Evolutionary conservation across 805 yeast genomes (phyloP), one percentile per base, ranked within the genome.

Genomic region (Teunomyces pallodes): DNA sequence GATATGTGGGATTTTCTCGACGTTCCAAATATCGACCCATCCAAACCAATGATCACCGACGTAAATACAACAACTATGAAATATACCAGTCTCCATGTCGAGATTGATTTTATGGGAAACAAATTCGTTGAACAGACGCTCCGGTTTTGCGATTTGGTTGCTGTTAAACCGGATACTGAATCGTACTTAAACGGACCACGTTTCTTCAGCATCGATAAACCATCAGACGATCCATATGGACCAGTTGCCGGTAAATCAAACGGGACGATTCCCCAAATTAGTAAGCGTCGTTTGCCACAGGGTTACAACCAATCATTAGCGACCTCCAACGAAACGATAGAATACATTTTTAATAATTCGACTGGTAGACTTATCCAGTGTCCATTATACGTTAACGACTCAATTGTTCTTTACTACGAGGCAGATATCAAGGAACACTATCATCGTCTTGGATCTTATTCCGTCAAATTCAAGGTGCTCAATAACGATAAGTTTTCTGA

Each of bases 1-100:
- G 31, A 42, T 9, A 6, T 5, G 9, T 9, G 27, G 30, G 9
- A 6, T 9, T 13, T 32, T 5, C 14, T 32, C 4, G 13, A 8
- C 14, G 40, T 26, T 27, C 46, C 44, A 9, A 32, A 43, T 20
- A 16, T 27, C 40, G 36, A 45, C n/a, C 31, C 43, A 28, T 41
- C 42, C 24, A 24, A 46, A 12, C 51, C 51, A 12, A 46, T 64
- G 3, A 70, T 79, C 8, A 53, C 64, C 10, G 83, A 79, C 50
- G 76, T 77, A 29, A 71, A 80, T 54, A 9, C 53, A 1, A 60
- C 71, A 3, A 73, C 82, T 1, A 77, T 79, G 58, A 69, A 62
- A 52, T 79, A 61, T 56, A 77, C 83, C 8, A 76, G 82, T 1
- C 58, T 80, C 38, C 80, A 76, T 46, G 75, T 76, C 9, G 65